Evolutionary conservation across 164 flowering plant genomes (phyloP), one percentile per base, ranked within the genome.

Genomic region (Kalanchoe fedtschenkoi): DNA sequence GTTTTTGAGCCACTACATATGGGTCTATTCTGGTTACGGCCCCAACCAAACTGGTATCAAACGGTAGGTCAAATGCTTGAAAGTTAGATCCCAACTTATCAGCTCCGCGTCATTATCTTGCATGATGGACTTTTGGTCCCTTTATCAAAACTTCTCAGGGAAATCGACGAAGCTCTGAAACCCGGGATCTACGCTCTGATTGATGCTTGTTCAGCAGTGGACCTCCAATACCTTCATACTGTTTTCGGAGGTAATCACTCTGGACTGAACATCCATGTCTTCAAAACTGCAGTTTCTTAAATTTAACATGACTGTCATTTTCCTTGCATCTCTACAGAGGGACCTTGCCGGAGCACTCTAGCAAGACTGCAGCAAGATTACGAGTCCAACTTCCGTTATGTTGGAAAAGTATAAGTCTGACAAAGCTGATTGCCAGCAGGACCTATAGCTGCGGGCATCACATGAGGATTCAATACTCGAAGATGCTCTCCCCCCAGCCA

Each of bases 121-220:
- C 2, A 22, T 56, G 32, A 24, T 51, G 21, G 53, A 44, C 46
- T 29, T 21, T 5, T 51, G 39, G 22, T 43, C 6, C 51, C 13
- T 2, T 24, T 21, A 43, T 34, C 14, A 34, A 60, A 21, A 51
- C 46, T 56, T 62, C 70, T 60, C 84, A 89, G 98, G 80, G 96
- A 92, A 72, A 72, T 89, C 61, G 96, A 89, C 61, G 98, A 86
- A 71, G 88, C 96, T 63, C 63, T 89, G 62, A 85, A 80, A 65
- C 96, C 96, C 1, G 98, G 96, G 60, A 72, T 92, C 7, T 88
- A 88, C 71, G 98, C 98, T 64, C 68, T 89, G 60, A 75, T 92
- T 46, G 95, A 89, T 75, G 77, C 80, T 62, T 86, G 96, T 70
- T 85, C 91, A 37, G 55, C 83, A 5, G 82, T 80, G 55, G 93